Base-by-base conservation (phyloP, 2,329 filamentous ascomycete genomes). In the Plenodomus biglobosus region DNA sequence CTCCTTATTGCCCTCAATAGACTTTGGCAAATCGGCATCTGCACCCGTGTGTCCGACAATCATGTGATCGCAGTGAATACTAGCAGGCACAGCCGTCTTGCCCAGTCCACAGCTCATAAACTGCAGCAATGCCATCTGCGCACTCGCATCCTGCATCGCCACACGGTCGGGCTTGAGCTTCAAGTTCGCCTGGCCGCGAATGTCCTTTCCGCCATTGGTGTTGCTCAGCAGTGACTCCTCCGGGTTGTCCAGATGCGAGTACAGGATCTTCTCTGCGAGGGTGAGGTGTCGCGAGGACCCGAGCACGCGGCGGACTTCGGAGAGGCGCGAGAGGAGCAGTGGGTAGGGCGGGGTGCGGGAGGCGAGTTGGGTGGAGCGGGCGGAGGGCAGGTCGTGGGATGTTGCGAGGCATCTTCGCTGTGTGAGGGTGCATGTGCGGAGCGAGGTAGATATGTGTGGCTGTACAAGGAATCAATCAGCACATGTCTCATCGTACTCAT, bases 21-120 rank as follows among this genome's bases (percentile, higher is more conserved):
- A 94, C 24, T 86, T 84, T 21, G 87, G 83, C 53, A 99, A 76
- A 75, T 99, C 94, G 19, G 85, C 82, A 64, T 92, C 86, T 30
- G 92, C 94, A 50, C 94, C 94, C 69, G 86, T 88, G 75, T 95
- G 22, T 13, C 43, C 55, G 22, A 97, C 92, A 75, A 99, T 97
- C 85, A 99, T 86, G 74, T 99, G 94, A 77, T 99, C 94, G 75
- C 94, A 99, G 78, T 99, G 94, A 62, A 97, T 96, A 72, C 92
- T 96, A 40, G 94, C 92, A 10, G 94, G 94, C 41, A 99, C 92
- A 8, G 92, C 92, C 2, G 94, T 96, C 50, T 85, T 85, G 21
- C 87, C 88, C 44, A 99, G 81, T 46, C 90, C 89, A 74, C 94
- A 99, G 21, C 89, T 90, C 92, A 99, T 99, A 80, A 99, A 99